A percentile compares a stretch with the other conserved stretches of the same genome.
phyloP scores from a whole-genome alignment of 2,329 filamentous ascomycete species.

The Paracorniculantispora psalliotae region DNA sequence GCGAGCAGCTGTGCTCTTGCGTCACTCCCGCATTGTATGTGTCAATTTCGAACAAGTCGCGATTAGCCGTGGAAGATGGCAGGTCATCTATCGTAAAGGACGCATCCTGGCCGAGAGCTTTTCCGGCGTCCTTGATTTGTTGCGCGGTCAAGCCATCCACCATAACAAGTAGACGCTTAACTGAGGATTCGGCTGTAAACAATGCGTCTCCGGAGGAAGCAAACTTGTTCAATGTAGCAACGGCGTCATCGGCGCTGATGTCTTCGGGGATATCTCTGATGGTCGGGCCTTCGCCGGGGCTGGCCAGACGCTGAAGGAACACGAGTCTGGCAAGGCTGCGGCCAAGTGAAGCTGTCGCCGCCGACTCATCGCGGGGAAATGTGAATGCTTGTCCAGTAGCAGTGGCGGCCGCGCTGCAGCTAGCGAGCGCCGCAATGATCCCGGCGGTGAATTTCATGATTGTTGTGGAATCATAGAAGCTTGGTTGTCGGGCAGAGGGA shows the following conservation, averaged over 20 bases:
- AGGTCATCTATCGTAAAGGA: constrained; percentile 46
- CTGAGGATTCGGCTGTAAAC: constrained; percentile 35
- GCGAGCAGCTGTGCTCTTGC: constrained; percentile 31
- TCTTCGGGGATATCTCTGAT: constrained; percentile 41
- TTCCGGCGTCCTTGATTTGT: constrained; percentile 41
- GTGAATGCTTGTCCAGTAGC: constrained; percentile 51
- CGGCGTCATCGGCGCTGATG: constrained; percentile 39
- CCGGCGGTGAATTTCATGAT: constrained; percentile 41
- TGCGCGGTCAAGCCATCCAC: constrained; percentile 51
- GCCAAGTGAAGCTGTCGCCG: constrained; percentile 39
- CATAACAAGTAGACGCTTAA: constrained; percentile 53
- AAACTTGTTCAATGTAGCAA: constrained; percentile 56
- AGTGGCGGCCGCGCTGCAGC: constrained; percentile 34
- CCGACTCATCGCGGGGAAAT: constrained; percentile 32
- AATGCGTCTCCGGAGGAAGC: constrained; percentile 48
- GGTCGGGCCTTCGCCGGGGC: constrained; percentile 42
- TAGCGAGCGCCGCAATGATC: constrained; percentile 33
- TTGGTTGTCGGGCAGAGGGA: constrained; percentile 19
- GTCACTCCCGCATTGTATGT: constrained; percentile 35
- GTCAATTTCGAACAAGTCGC: constrained; percentile 38
- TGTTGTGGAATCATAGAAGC: constrained; percentile 28
- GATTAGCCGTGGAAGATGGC: constrained; percentile 39
- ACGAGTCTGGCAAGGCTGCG: constrained; percentile 53
- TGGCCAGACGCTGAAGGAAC: constrained; percentile 51
- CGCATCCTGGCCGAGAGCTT: constrained; percentile 30